Percentiles rank a stretch among this genome's conserved stretches.
Conservation (phyloP, 2,329 filamentous ascomycete species). For the Trichoderma atrobrunneum region DNA sequence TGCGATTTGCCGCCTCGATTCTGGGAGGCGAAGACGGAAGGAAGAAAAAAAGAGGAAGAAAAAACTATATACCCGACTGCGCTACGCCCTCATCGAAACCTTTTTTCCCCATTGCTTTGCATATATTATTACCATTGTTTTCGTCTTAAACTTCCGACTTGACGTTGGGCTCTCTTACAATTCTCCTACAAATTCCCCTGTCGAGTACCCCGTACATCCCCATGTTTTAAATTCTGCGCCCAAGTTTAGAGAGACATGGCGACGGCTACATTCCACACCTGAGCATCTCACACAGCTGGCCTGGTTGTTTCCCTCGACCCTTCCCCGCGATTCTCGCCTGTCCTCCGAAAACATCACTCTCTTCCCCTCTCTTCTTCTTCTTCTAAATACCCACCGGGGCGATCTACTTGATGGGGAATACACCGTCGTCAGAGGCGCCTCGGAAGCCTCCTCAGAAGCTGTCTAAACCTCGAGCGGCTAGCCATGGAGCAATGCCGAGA, state of each 20-base stretch:
- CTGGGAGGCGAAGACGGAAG: not conserved
- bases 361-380: not conserved
- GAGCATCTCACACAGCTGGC: constrained; percentile 8
- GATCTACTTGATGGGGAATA: constrained; percentile 48
- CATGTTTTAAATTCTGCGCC: constrained; percentile 8
- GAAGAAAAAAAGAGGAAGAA: not conserved
- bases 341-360: not conserved
- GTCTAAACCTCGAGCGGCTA: constrained; percentile 48
- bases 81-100: constrained; percentile 10
- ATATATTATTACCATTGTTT: not conserved
- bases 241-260: constrained; percentile 10
- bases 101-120: not conserved
- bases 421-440: constrained; percentile 45
- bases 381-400: not conserved
- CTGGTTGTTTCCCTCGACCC: not conserved
- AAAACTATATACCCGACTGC: constrained; percentile 11
- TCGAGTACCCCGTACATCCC: not conserved
- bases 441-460: constrained; percentile 46
- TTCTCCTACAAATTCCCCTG: constrained; percentile 14
- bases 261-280: constrained; percentile 11
- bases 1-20: constrained; percentile 3
- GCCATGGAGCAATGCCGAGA: constrained; percentile 40
- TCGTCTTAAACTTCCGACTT: not conserved
- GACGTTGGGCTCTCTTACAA: not conserved
- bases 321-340: not conserved